Evolutionary conservation across 2,329 filamentous ascomycete genomes (phyloP), one percentile per base, ranked within the genome.

Genomic region (Lachnellula suecica): DNA sequence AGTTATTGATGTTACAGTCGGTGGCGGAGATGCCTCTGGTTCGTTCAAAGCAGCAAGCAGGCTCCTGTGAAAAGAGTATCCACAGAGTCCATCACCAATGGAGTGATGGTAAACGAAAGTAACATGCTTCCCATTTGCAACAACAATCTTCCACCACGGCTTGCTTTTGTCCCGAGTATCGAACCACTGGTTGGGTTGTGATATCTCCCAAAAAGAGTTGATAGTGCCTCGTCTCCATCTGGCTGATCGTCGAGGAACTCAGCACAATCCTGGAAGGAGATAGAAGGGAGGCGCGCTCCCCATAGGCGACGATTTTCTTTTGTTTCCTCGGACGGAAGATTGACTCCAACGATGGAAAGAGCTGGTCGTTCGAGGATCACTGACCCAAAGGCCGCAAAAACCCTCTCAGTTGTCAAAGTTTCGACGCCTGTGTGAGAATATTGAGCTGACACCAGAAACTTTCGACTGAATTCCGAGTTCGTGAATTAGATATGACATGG

Each of bases 181-280:
- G 25, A 59, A 57, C 59, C 59, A 61, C 10, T 42, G 15, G 27
- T 59, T 59, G 35, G 15, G 27, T 59, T 59, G 35, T 61, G 54
- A n/a, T 23, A 24, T 9, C 41, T 46, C 27, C 56, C 52, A 6
- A 52, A 47, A 2, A 53, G 6, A 4, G 25, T 13, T 5, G 37
- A 15, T 13, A 54, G 45, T 13, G 40, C 34, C 6, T 24, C 19
- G 22, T 53, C 49, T 11, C 37, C 37, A 17, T 46, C 22, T 17
- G 19, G 4, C 17, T n/a, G 11, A 38, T 51, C 15, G 7, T 53
- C 47, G 22, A 54, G 25, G 19, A 59, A 59, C 13, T 54, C 42
- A 4, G 57, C 54, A 42, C 54, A 57, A 35, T 54, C 50, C 4
- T 40, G 22, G 17, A 53, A 48, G 11, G 40, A n/a, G 23, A 58